Conservation (phyloP, 75 land plant species). For the Isoetes taiwanensis region DNA sequence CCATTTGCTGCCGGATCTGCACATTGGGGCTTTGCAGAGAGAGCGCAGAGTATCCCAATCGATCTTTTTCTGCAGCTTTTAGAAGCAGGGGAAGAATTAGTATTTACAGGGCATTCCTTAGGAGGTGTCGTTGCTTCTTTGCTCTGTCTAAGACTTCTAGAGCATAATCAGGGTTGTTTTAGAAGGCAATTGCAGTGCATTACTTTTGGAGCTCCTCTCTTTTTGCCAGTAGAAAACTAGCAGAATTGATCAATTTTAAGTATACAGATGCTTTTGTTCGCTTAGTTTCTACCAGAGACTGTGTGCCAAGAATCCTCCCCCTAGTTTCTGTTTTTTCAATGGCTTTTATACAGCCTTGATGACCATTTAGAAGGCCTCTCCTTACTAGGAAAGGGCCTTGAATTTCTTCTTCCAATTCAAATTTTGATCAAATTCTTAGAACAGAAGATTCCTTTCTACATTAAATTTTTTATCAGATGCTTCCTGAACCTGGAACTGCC, state of each 20-base stretch:
- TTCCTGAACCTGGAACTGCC: background rate
- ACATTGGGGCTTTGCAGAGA: slow-evolving; percentile 9
- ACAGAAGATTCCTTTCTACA: too few species aligned
- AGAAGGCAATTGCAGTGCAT: background rate
- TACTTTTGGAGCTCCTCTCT: slow-evolving; percentile 10
- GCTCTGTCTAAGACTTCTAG: background rate
- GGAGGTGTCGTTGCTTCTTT: slow-evolving; percentile 12
- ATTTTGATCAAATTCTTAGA: too few species aligned
- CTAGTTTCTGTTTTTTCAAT: background rate
- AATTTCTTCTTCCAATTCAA: background rate
- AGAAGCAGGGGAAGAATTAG: background rate
- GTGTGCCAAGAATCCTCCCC: slow-evolving; percentile 6
- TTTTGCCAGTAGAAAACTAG: slow-evolving; percentile 4
- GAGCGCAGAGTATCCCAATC: slow-evolving; percentile 6
- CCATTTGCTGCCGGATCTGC: background rate
- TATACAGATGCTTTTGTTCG: background rate
- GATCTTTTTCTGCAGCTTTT: background rate
- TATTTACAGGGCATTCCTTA: slow-evolving; percentile 8
- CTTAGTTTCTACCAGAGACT: background rate
- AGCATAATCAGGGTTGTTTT: background rate
- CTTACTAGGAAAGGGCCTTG: background rate
- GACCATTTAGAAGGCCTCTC: background rate
- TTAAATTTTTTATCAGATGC: background rate
- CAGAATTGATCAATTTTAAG: background rate
- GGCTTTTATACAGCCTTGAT: background rate